phyloP scores from a whole-genome alignment of 208 protist species.

The Trypanosoma conorhini region DNA sequence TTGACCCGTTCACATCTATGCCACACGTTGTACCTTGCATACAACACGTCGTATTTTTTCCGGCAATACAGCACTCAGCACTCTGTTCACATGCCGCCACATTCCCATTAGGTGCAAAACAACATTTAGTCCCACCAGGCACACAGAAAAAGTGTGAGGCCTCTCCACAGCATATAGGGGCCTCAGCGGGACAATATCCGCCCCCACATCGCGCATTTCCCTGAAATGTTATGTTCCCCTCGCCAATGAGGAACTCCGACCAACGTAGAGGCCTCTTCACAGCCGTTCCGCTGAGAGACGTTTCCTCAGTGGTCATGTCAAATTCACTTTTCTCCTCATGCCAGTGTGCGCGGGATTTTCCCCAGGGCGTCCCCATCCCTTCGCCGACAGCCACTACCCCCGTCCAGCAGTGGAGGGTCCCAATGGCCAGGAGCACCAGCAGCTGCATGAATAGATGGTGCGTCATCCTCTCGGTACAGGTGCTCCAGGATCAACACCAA shows the following conservation, averaged over 20 bases:
- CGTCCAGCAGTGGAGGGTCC: background rate
- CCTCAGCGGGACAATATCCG: conserved; percentile 32
- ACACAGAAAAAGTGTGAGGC: conserved; percentile 33
- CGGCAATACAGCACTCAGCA: conserved; percentile 38
- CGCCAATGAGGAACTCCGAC: background rate
- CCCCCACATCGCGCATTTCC: conserved; percentile 23
- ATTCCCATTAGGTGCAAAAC: conserved; percentile 16
- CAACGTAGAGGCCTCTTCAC: background rate
- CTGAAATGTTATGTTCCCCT: background rate
- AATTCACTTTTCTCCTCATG: background rate
- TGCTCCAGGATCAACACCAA: background rate
- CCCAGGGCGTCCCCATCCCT: background rate
- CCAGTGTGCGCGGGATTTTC: background rate
- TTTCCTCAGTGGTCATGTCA: background rate
- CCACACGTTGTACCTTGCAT: conserved; percentile 23
- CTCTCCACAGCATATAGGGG: conserved; percentile 50
- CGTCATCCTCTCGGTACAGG: background rate
- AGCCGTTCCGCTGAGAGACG: background rate
- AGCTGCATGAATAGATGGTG: background rate
- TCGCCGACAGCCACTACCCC: background rate
- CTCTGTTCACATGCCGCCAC: conserved; percentile 33
- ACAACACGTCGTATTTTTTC: conserved; percentile 38
- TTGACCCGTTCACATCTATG: conserved; percentile 1
- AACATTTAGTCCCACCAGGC: conserved; percentile 45
- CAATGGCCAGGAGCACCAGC: background rate